A percentile compares a stretch with the other conserved stretches of the same genome.
These are phyloP conservation scores for Eucalyptus polybractea DNA, from an alignment of 345 rosid genomes.

Conservation along the genomic window DNA sequence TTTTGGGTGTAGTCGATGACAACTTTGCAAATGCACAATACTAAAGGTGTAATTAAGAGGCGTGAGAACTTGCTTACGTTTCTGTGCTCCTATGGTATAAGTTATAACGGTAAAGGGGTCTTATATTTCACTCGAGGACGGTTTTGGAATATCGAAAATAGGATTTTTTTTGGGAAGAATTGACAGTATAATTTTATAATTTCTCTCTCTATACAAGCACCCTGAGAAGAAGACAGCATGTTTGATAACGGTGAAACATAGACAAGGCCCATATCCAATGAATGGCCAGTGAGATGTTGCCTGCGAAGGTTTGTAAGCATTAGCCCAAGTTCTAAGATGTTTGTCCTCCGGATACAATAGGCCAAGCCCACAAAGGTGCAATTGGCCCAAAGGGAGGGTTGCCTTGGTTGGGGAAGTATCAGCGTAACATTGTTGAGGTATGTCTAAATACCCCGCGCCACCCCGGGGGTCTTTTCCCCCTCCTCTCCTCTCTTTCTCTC, in stretches of 20 bases:
- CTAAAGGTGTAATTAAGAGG: background rate
- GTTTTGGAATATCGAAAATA: background rate
- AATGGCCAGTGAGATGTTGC: background rate
- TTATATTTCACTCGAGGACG: background rate
- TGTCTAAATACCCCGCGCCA: too few relatives aligned
- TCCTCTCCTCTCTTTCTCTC: too few relatives aligned
- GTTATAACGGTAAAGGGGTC: background rate
- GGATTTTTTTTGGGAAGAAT: background rate
- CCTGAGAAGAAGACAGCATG: background rate
- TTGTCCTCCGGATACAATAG: background rate
- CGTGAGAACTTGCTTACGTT: background rate
- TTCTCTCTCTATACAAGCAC: background rate
- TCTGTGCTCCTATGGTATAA: background rate
- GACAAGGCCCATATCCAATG: background rate
- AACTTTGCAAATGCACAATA: background rate
- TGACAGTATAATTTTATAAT: background rate
- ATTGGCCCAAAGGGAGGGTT: background rate
- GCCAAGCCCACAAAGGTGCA: background rate
- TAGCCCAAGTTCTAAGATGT: background rate
- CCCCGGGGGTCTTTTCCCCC: too few relatives aligned
- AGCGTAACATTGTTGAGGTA: background rate
- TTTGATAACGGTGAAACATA: background rate
- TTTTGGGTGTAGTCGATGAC: background rate
- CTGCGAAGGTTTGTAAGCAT: background rate
- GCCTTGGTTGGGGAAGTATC: background rate